Percentiles rank a stretch among this genome's conserved stretches.
Evolutionary conservation across 73 alveolate genomes (phyloP).

Genomic region (Paramecium bursaria): DNA sequence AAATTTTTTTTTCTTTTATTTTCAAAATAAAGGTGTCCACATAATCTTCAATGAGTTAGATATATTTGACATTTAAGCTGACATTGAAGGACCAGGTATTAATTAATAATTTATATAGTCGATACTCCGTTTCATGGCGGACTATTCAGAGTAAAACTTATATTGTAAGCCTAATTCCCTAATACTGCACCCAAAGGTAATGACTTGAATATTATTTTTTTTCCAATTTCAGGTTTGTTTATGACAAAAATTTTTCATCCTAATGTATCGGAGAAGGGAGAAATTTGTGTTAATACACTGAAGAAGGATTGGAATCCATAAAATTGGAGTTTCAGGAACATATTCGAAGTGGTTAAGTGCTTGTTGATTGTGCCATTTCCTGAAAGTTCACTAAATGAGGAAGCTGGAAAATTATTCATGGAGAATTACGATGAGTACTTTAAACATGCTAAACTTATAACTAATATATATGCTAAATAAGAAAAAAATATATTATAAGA

Average conservation of each 20-base stretch:
- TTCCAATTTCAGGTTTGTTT: conserved; percentile 76
- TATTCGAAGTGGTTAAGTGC: conserved; percentile 98
- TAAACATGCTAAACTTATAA: conserved; percentile 89
- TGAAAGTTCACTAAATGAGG: conserved; percentile 98
- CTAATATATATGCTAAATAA: conserved; percentile 91
- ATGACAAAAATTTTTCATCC: conserved; percentile 97
- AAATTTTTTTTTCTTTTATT: no score
- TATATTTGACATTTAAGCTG: conserved; percentile 96
- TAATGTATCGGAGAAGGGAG: conserved; percentile 97
- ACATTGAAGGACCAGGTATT: conserved; percentile 91
- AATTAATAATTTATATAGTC: conserved; percentile 21
- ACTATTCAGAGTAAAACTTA: conserved; percentile 88
- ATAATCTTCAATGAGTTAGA: conserved; percentile 87
- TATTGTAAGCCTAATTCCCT: conserved; percentile 94
- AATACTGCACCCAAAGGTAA: conserved; percentile 95
- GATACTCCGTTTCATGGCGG: conserved; percentile 98
- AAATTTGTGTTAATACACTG: conserved; percentile 95
- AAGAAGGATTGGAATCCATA: conserved; percentile 97
- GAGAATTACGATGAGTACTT: conserved; percentile 97
- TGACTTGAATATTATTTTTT: not conserved
- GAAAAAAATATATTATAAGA: not conserved
- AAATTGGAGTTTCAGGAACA: conserved; percentile 92
- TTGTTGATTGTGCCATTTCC: conserved; percentile 99
- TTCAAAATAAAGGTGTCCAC: conserved; percentile 79
- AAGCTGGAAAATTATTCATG: conserved; percentile 99